Percentiles rank a stretch among this genome's conserved stretches.
These are phyloP conservation scores for Pseudopyrenochaeta lycopersici DNA, from an alignment of 2,329 filamentous ascomycete species.

Conservation along the genomic window DNA sequence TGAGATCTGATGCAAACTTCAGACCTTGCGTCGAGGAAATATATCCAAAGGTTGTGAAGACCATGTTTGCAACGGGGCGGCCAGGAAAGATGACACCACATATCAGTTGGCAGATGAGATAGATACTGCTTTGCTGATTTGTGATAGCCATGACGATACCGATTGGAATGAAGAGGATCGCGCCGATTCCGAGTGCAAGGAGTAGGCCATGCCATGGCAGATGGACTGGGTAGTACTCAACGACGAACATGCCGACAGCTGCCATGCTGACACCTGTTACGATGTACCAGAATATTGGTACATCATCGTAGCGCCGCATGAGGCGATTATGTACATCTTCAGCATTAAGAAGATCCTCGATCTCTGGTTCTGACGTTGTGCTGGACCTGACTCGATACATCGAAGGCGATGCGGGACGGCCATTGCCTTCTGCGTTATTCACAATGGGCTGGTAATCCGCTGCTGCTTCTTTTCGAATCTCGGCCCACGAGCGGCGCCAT, in stretches of 20 bases:
- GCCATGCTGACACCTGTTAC: constrained; percentile 78
- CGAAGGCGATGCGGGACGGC: constrained; percentile 28
- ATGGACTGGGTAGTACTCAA: constrained; percentile 80
- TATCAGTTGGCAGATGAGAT: constrained; percentile 85
- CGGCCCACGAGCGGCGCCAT: constrained; percentile 74
- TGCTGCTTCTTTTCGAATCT: constrained; percentile 58
- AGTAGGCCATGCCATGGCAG: constrained; percentile 88
- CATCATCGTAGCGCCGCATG: constrained; percentile 84
- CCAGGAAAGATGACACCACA: constrained; percentile 85
- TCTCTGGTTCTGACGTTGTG: constrained; percentile 46
- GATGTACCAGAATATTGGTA: constrained; percentile 83
- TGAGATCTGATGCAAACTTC: constrained; percentile 87
- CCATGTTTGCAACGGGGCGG: constrained; percentile 89
- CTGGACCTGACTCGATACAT: constrained; percentile 32
- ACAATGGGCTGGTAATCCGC: constrained; percentile 46
- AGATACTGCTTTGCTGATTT: constrained; percentile 87
- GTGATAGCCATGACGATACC: constrained; percentile 94
- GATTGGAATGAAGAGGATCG: constrained; percentile 86
- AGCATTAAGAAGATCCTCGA: constrained; percentile 67
- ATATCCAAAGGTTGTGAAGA: constrained; percentile 90
- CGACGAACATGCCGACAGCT: constrained; percentile 81
- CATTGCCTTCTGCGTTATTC: constrained; percentile 44
- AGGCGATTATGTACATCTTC: constrained; percentile 87
- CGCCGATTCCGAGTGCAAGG: constrained; percentile 79
- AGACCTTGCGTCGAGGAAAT: constrained; percentile 89